Evolutionary conservation across 169 alveolate genomes (phyloP), one percentile per base, ranked within the genome.

Genomic region (Plasmodium cynomolgi): DNA sequence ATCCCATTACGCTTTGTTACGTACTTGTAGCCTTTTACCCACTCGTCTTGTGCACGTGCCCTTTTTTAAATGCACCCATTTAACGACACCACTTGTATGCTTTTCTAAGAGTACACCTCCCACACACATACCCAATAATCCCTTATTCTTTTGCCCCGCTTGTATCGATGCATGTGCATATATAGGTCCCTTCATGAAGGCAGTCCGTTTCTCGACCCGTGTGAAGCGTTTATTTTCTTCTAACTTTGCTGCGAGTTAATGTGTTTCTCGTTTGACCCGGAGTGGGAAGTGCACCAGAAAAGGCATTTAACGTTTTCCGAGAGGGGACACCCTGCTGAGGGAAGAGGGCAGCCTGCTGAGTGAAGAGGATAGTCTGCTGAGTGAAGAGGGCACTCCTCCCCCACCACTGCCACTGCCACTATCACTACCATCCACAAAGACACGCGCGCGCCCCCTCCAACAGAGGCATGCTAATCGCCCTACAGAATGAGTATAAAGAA

Each of bases 401-500:
- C n/a, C n/a, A n/a, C n/a, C n/a, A n/a, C n/a, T n/a, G n/a, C n/a
- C n/a, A n/a, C n/a, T n/a, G n/a, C n/a, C n/a, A n/a, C n/a, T n/a
- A n/a, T n/a, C n/a, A n/a, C 47, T 9, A 44, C 2, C 54, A 0
- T 2, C 58, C 58, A 47, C 58, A 47, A 47, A 1, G 20, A 47
- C 20, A 13, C 0, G 13, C 20, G 4, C 7, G 13, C 34, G 34
- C 13, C n/a, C 29, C 77, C 6, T 0, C 34, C 37, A 23, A 62
- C 37, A 7, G 77, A 26, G 82, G 71, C 23, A 74, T 85, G 84
- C 68, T 8, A 74, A 85, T 11, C 75, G 33, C 39, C 58, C 11
- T 47, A 85, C 93, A 85, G 77, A 75, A 85, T 85, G 93, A 85
- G 93, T 75, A 85, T 85, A 85, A 74, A 85, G 68, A 85, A 77